Evolutionary conservation across 805 yeast genomes (phyloP), one percentile per base, ranked within the genome.

Genomic region (Candida succiphila): DNA sequence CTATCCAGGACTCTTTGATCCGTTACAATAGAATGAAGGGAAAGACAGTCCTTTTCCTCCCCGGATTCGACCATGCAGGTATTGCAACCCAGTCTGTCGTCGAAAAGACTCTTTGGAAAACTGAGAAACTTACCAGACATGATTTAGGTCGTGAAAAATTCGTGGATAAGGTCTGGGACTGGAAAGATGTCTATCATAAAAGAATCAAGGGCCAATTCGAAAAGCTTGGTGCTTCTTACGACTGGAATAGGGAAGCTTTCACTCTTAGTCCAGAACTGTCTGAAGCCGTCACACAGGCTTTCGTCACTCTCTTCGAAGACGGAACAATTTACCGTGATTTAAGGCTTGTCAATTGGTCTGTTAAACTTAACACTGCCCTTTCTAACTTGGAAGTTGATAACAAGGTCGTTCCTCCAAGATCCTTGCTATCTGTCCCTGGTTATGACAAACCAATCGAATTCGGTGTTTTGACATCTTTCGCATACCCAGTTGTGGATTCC

Each of bases 61-160:
- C 97, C 31, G 98, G 98, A 30, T 92, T 92, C 53, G 98, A 92
- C 62, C 98, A 92, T 56, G 98, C 98, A 25, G 98, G 98, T 71
- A 92, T 92, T 59, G 94, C 96, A 29, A 92, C 98, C 9, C 98
- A 92, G 62, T 83, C 96, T 14, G 97, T 92, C 45, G 97, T 92
- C 42, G 98, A 92, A 65, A 92, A 92, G 63, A 88, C 80, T 67
- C 60, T 92, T 26, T 86, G 95, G 95, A 83, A 86, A 35, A 74
- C 75, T 44, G 85, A 85, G 52, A 72, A 78, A 62, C 72, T 80
- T 56, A 87, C 97, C 33, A 82, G 97, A 65, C 96, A 92, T 58
- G 97, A 92, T 54, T 75, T 74, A 41, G 95, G 96, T 41, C 84
- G 98, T 63, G 96, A 89, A 56, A 78, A 74, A 42, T 92, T 92